These are phyloP conservation scores for Ogataea sp. DNA, from an alignment of 805 yeast genomes.

Conservation along the genomic window DNA sequence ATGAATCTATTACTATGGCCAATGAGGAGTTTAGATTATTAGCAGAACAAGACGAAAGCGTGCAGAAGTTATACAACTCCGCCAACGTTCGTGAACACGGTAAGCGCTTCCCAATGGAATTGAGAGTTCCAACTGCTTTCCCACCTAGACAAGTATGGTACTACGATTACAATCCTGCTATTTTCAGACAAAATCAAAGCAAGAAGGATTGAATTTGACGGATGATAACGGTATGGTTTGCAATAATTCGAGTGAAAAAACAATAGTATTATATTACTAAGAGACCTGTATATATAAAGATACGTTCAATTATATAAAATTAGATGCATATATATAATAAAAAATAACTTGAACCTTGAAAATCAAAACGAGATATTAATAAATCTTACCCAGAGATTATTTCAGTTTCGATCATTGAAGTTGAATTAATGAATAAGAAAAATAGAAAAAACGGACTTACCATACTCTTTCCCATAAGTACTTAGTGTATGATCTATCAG, in stretches of 20 bases:
- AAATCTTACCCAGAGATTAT: no score
- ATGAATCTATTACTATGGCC: slow-evolving; percentile 56
- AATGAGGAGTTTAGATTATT: slow-evolving; percentile 52
- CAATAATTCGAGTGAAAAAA: no score
- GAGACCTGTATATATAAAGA: no score
- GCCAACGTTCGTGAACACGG: slow-evolving; percentile 52
- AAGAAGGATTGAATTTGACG: no score
- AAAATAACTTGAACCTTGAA: no score
- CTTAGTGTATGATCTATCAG: slow-evolving; percentile 24
- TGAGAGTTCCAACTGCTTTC: slow-evolving; percentile 81
- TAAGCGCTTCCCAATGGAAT: slow-evolving; percentile 71
- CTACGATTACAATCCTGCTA: slow-evolving; percentile 34
- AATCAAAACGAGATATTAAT: no score
- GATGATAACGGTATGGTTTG: no score
- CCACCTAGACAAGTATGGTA: slow-evolving; percentile 85
- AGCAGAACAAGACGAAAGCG: slow-evolving; percentile 34
- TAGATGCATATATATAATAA: no score
- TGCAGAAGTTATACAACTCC: slow-evolving; percentile 47
- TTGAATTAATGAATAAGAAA: no score
- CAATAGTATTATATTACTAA: no score
- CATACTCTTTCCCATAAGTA: slow-evolving; percentile 18
- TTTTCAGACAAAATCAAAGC: slow-evolving; percentile 9
- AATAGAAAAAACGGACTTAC: slow-evolving; percentile 1
- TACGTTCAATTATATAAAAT: no score
- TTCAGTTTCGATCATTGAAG: no score